Conservation (phyloP, 176 grass and related monocot genomes). For the Chrysopogon serrulatus region DNA sequence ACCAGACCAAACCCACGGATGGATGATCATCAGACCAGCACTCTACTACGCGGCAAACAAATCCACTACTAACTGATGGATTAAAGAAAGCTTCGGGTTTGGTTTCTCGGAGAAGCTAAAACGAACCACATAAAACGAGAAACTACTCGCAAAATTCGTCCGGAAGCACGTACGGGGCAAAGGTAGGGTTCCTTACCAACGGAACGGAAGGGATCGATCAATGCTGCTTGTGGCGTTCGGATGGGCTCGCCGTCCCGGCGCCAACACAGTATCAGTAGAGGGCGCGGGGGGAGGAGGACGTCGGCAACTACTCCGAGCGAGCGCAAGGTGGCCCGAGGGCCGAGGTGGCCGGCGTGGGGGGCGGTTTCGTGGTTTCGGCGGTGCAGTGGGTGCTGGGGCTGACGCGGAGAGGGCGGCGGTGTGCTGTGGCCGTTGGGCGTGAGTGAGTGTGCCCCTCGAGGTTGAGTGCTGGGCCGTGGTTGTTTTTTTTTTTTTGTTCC, state of each 20-base stretch:
- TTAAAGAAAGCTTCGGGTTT: background rate
- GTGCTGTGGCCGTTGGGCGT: background rate
- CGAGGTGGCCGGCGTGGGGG: background rate
- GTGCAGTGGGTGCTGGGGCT: background rate
- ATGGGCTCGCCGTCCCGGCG: background rate
- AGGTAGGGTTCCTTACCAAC: conserved; percentile 25
- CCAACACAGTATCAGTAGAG: background rate
- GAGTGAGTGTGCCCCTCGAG: background rate
- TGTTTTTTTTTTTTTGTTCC: background rate
- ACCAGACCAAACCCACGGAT: background rate
- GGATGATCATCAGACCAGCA: background rate
- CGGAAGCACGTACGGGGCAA: background rate
- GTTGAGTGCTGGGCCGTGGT: background rate
- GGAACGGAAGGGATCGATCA: background rate
- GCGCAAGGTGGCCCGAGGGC: background rate
- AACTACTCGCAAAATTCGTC: background rate
- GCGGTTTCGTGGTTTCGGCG: background rate
- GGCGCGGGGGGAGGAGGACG: background rate
- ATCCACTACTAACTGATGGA: background rate
- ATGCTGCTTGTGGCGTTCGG: background rate
- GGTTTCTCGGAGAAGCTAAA: background rate
- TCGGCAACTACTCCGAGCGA: background rate
- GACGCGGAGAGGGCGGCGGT: background rate
- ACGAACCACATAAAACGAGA: background rate
- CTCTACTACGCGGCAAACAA: background rate